Evolutionary conservation across 164 flowering plant species (phyloP).

Genomic region (Taxillus chinensis): DNA sequence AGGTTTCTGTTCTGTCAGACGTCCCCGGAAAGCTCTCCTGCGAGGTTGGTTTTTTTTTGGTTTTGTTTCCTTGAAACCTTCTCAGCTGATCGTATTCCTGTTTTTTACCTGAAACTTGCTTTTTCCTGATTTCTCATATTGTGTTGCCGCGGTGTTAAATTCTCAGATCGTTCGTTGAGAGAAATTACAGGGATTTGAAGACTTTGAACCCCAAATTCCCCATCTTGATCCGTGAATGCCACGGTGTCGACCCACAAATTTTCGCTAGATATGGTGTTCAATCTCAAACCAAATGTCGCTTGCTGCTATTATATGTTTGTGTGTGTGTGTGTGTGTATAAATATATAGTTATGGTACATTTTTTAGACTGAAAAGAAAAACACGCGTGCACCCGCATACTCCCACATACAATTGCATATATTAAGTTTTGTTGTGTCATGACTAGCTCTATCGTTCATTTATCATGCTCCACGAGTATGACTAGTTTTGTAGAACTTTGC

Average conservation of each 20-base stretch:
- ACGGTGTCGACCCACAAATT: not conserved
- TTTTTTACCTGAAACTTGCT: not conserved
- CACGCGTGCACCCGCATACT: too few species aligned
- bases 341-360: too few species aligned
- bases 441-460: too few species aligned
- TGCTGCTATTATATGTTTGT: too few species aligned
- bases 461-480: too few species aligned
- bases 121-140: too few species aligned
- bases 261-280: not conserved
- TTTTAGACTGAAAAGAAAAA: too few species aligned
- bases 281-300: too few species aligned
- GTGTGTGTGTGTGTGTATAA: too few species aligned
- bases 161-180: slow-evolving; percentile 1
- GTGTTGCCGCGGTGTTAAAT: not conserved
- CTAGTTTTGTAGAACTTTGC: too few species aligned
- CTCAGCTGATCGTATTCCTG: not conserved
- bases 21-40: not conserved
- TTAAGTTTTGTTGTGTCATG: too few species aligned
- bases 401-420: too few species aligned
- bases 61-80: not conserved
- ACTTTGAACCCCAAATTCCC: slow-evolving; percentile 2
- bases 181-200: slow-evolving; percentile 1
- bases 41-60: not conserved
- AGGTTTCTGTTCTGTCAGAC: not conserved
- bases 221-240: not conserved